These are phyloP conservation scores for Microbotryum scabiosae DNA, from an alignment of 1,284 basidiomycete genomes.

Conservation along the genomic window DNA sequence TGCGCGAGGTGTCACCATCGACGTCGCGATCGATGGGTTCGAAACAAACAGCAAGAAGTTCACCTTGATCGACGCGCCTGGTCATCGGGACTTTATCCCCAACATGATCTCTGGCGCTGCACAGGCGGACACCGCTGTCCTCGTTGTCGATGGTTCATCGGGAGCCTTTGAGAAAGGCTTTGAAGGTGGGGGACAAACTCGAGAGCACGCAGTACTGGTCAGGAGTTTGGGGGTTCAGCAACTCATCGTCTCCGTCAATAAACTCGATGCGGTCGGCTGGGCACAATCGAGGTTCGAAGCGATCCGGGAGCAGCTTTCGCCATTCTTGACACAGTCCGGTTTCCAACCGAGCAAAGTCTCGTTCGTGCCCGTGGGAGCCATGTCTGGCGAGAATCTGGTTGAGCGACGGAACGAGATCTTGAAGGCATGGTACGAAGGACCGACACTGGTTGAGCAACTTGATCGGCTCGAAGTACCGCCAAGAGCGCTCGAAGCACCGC, in stretches of 20 bases:
- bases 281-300: slow-evolving; percentile 72
- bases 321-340: slow-evolving; percentile 80
- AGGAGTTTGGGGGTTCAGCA: slow-evolving; percentile 91
- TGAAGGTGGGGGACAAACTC: slow-evolving; percentile 86
- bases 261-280: slow-evolving; percentile 85
- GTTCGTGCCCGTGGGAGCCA: slow-evolving; percentile 84
- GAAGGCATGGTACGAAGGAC: slow-evolving; percentile 72
- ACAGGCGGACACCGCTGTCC: slow-evolving; percentile 88
- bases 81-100: slow-evolving; percentile 94
- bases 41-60: slow-evolving; percentile 68
- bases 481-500: slow-evolving; percentile 64
- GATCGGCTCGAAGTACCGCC: slow-evolving; percentile 67
- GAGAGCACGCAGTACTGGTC: slow-evolving; percentile 87
- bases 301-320: slow-evolving; percentile 62
- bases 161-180: slow-evolving; percentile 97
- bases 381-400: slow-evolving; percentile 79
- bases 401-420: slow-evolving; percentile 50
- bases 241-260: slow-evolving; percentile 88
- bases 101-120: slow-evolving; percentile 99
- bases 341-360: slow-evolving; percentile 68
- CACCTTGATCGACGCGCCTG: slow-evolving; percentile 90
- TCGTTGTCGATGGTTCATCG: slow-evolving; percentile 84
- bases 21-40: slow-evolving; percentile 80
- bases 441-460: slow-evolving; percentile 72
- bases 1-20: slow-evolving; percentile 94